Base-by-base conservation (phyloP, 192 early-diverging fungal genomes). In the Rhizoclosmatium globosum region DNA sequence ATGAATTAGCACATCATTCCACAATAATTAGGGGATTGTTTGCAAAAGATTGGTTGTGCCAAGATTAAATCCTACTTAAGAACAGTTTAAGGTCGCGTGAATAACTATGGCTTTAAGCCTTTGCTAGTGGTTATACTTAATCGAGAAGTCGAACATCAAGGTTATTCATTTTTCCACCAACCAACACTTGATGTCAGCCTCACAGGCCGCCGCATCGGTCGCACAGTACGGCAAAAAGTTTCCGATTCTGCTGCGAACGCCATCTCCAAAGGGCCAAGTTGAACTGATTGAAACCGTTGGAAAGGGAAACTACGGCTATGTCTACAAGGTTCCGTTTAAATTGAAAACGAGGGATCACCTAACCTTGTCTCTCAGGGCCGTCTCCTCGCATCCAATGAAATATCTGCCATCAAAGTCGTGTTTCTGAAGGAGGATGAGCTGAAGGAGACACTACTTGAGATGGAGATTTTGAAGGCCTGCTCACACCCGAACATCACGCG, bases 271-370 rank as follows among this genome's bases (percentile, higher is more conserved):
- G 46, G 90, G 89, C 3, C 85, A 90, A 66, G 91, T 92, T 13
- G 89, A 92, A 77, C 83, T 92, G 68, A 71, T 92, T 47, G 91
- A 92, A 73, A 88, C 88, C 21, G 89, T 92, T 69, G 91, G 91
- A 19, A 92, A 92, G 81, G 91, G 91, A 58, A 92, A 92, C 80
- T 92, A 92, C 79, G 91, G 91, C 53, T 89, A 91, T 74, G 91
- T 91, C 23, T 91, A 91, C 78, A 85, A 85, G 87, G 90, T 90
- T 48, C 50, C 4, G 44, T 43, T 39, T 46, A 53, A 39, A 13
- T 38, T 56, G 15, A 11, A 42, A 46, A 31, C 38, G 41, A 2
- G 2, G 9, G 60, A 21, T 23, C 60, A 31, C 6, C 1, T n/a
- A 68, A 0, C 3, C 71, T 15, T 3, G 47, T 3, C n/a, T 21